Base-by-base conservation (phyloP, 805 yeast species). In the Monosporozyma unispora region DNA sequence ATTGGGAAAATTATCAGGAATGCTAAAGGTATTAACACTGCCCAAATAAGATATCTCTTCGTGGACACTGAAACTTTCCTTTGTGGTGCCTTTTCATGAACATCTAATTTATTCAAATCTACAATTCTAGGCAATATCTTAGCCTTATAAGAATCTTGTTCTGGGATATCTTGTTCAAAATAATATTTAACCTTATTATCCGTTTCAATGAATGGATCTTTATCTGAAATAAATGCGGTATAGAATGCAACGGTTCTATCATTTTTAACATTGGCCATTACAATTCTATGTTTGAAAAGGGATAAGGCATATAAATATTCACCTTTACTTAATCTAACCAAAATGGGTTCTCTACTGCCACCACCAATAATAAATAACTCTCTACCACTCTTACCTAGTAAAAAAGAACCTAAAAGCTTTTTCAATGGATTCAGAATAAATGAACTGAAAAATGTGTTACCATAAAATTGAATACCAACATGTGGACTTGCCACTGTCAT, bases 191-290 rank as follows among this genome's bases (percentile, higher is more conserved):
- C 62, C 18, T 61, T 60, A 45, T 74, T 75, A 75, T 78, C 76
- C 45, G 68, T 68, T n/a, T 70, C 68, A 33, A 80, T 81, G 62
- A 88, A 89, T 1, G 96, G 96, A 49, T 86, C 80, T 52, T 74
- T 76, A 28, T 81, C 74, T 3, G 91, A 74, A 50, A 91, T 83
- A 64, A 73, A 89, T 0, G 95, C 75, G 0, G 97, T 87, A 68
- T 80, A 86, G 64, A 88, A 91, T 14, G 91, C 83, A 7, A 90
- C 98, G 0, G 95, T 79, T 51, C 96, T 73, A 66, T 90, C 98
- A 60, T 86, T 82, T 49, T 81, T 74, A 22, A 83, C 75, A 66
- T 91, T 90, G 9, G 96, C 89, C 50, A 88, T 70, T 2, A 80
- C 62, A 3, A 78, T 69, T 48, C 84, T 74, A 49, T 75, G 72